These are phyloP conservation scores for Coffea humblotiana DNA, from an alignment of 305 asterid genomes.

Conservation along the genomic window DNA sequence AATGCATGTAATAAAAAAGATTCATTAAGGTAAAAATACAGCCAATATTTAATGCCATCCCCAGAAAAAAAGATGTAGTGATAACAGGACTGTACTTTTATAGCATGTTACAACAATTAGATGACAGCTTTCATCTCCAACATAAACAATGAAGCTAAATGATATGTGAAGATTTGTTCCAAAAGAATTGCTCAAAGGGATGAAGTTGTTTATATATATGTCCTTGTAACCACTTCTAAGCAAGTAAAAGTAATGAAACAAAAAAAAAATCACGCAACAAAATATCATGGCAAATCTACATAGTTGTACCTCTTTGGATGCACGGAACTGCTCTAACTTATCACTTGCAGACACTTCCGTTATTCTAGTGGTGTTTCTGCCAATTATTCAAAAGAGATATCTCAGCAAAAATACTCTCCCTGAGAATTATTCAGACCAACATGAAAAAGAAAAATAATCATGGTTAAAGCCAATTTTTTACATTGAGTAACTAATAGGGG, in stretches of 20 bases:
- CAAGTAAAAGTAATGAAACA: not conserved
- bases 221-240: not conserved
- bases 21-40: not conserved
- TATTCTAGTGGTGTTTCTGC: constrained; percentile 52
- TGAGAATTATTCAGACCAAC: not conserved
- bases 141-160: not conserved
- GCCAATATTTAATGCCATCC: not conserved
- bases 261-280: not conserved
- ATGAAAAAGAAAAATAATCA: not conserved
- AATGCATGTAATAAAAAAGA: not conserved
- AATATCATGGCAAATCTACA: not conserved
- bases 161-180: not conserved
- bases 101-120: not conserved
- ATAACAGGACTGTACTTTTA: not conserved
- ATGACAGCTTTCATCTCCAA: not conserved
- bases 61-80: not conserved
- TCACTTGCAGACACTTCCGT: constrained; percentile 93
- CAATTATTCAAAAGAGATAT: constrained; percentile 22
- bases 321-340: constrained; percentile 94
- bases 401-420: not conserved
- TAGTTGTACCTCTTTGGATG: constrained; percentile 80
- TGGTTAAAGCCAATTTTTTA: not conserved
- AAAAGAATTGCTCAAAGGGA: not conserved
- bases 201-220: not conserved
- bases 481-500: not conserved